A percentile compares a stretch with the other conserved stretches of the same genome.
Evolutionary conservation across 441 rosid genomes (phyloP).

Genomic region (Euphorbia corollata): DNA sequence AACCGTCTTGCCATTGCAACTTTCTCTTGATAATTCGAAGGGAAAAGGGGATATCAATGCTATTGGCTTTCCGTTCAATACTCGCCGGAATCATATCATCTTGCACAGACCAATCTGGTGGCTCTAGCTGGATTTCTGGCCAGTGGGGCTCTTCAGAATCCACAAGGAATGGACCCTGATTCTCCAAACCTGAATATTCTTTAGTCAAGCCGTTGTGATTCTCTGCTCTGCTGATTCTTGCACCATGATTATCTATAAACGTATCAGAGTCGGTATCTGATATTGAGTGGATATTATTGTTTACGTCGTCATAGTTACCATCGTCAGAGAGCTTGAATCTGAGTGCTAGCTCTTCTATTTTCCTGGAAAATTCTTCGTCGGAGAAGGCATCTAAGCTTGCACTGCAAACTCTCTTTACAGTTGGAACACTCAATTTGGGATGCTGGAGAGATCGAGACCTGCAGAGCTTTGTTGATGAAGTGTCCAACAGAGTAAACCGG

Average conservation of each 20-base stretch:
- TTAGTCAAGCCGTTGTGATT: neutral
- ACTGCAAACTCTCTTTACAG: slow-evolving; percentile 42
- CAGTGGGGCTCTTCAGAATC: slow-evolving; percentile 31
- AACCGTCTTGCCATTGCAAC: slow-evolving; percentile 57
- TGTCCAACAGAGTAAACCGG: slow-evolving; percentile 39
- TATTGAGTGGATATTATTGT: neutral
- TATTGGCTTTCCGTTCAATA: slow-evolving; percentile 82
- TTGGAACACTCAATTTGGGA: slow-evolving; percentile 25
- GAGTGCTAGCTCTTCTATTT: slow-evolving; percentile 50
- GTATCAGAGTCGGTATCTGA: slow-evolving; percentile 17
- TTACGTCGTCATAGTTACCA: neutral
- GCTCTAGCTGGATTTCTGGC: slow-evolving; percentile 32
- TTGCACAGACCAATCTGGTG: slow-evolving; percentile 21
- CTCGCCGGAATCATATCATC: slow-evolving; percentile 32
- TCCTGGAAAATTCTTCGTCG: slow-evolving; percentile 59
- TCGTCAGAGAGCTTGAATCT: slow-evolving; percentile 43
- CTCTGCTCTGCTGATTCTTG: neutral
- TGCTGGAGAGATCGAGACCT: slow-evolving; percentile 37
- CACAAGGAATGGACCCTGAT: too few species aligned
- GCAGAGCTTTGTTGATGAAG: slow-evolving; percentile 26
- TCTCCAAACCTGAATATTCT: slow-evolving; percentile 1
- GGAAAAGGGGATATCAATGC: slow-evolving; percentile 70
- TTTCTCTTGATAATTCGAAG: slow-evolving; percentile 71
- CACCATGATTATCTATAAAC: slow-evolving; percentile 10
- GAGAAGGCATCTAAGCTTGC: slow-evolving; percentile 44